Base-by-base conservation (phyloP, 805 yeast species). In the Lachancea thermotolerans region DNA sequence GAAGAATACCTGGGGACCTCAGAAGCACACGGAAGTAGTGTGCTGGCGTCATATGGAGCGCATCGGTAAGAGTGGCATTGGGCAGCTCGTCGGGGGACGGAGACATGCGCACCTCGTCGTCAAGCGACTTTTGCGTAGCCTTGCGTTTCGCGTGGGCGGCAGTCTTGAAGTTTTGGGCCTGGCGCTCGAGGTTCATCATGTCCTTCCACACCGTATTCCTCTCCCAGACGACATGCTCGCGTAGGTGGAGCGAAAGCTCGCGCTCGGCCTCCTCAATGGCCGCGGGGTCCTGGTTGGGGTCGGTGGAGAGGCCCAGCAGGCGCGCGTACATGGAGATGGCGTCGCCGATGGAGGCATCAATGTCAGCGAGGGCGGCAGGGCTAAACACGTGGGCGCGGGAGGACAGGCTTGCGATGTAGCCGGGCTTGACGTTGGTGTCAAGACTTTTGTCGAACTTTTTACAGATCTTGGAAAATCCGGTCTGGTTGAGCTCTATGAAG, bases 131-230 rank as follows among this genome's bases (percentile, higher is more conserved):
- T 7, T 47, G 43, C n/a, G 49, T 40, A 28, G 46, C 46, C 34
- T 43, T 39, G 30, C 48, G 40, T 16, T 44, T 49, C 16, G 37
- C 39, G 8, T 48, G 41, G 14, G 55, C 62, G 30, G 64, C 67
- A 25, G 74, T 63, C 39, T 66, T 68, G 51, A 90, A 89, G 16
- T 87, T 88, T 56, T 89, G 91, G 0, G 90, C 72, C 56, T 85
- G 85, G 54, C 96, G 76, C 62, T 90, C 96, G 55, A 90, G 66
- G 17, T 93, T 91, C 60, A 91, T 83, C 83, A 91, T 82, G 64
- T 91, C 97, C 60, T 93, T 82, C 99, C 99, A 91, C 27, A 91
- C 97, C 0, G 97, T 91, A 62, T 89, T 89, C 64, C 99, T 77
- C 67, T 91, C 98, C 95, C 96, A 91, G 15, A 90, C 96, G 31